phyloP scores from a whole-genome alignment of 2,329 filamentous ascomycete genomes.

The Curvularia sp. region DNA sequence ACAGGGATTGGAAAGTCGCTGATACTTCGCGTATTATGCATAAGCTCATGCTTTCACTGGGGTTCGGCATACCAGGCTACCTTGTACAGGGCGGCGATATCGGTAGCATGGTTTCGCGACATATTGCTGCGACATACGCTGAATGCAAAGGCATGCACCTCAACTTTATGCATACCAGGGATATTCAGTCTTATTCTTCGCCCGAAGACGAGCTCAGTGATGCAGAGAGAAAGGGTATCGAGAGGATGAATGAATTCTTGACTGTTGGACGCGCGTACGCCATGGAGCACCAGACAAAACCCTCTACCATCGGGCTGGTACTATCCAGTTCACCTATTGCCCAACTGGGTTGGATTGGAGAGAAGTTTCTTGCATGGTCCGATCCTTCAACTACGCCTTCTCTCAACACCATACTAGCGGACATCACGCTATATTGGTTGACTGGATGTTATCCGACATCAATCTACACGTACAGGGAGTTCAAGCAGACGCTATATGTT shows the following conservation, averaged over 20 bases:
- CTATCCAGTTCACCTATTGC: conserved; percentile 63
- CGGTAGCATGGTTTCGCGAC: conserved; percentile 55
- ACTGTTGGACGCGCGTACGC: conserved; percentile 59
- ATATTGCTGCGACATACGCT: conserved; percentile 53
- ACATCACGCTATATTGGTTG: conserved; percentile 64
- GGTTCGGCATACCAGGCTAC: conserved; percentile 59
- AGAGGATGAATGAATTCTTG: conserved; percentile 51
- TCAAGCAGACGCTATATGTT: conserved; percentile 37
- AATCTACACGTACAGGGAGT: conserved; percentile 60
- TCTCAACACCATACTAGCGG: conserved; percentile 57
- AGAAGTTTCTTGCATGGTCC: conserved; percentile 64
- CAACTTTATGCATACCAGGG: conserved; percentile 39
- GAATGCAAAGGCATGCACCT: conserved; percentile 57
- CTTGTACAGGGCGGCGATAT: conserved; percentile 66
- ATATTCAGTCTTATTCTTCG: conserved; percentile 21
- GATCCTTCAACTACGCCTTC: conserved; percentile 51
- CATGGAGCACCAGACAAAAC: conserved; percentile 61
- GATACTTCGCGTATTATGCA: conserved; percentile 58
- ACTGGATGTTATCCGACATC: conserved; percentile 58
- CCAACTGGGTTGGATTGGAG: conserved; percentile 65
- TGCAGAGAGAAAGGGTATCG: conserved; percentile 51
- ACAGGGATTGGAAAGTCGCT: conserved; percentile 53
- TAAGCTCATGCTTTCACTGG: conserved; percentile 61
- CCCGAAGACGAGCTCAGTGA: conserved; percentile 32
- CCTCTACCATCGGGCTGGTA: conserved; percentile 64